These are phyloP conservation scores for Hippophae rhamnoides DNA, from an alignment of 306 rosid species.

Conservation along the genomic window DNA sequence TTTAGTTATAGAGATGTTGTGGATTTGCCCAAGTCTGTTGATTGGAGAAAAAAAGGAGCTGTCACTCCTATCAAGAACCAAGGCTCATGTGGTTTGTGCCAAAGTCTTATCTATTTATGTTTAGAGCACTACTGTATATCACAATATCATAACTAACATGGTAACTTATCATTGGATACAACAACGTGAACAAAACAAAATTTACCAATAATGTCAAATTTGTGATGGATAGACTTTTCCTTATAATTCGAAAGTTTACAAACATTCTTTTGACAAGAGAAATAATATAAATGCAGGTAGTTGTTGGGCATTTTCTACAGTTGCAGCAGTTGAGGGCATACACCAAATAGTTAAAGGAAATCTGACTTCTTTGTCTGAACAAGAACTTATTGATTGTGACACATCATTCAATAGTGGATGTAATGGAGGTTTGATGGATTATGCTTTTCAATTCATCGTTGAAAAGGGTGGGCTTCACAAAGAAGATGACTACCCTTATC, in stretches of 20 bases:
- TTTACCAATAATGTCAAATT: too few relatives aligned
- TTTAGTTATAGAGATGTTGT: constrained; percentile 27
- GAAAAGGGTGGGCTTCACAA: constrained; percentile 31
- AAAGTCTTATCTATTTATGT: not conserved
- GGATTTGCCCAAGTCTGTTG: constrained; percentile 40
- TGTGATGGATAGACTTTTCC: too few relatives aligned
- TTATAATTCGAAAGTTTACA: too few relatives aligned
- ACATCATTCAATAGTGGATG: constrained; percentile 38
- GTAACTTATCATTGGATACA: not conserved
- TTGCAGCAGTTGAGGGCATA: constrained; percentile 41
- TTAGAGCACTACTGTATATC: too few relatives aligned
- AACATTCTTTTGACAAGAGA: not conserved
- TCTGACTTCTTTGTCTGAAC: constrained; percentile 41
- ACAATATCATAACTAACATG: too few relatives aligned
- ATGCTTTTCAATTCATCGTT: constrained; percentile 33
- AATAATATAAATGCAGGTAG: constrained; percentile 29
- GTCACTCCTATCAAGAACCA: constrained; percentile 42
- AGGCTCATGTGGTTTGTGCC: constrained; percentile 38
- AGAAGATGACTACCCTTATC: constrained; percentile 44
- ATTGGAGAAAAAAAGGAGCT: constrained; percentile 50
- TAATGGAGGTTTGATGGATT: constrained; percentile 39
- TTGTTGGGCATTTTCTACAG: constrained; percentile 49
- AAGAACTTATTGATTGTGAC: constrained; percentile 40
- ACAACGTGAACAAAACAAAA: not conserved
- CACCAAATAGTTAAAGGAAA: constrained; percentile 44